Percentiles rank a stretch among this genome's conserved stretches.
These are phyloP conservation scores for Teunomyces tritomae DNA, from an alignment of 805 yeast species.

Conservation along the genomic window DNA sequence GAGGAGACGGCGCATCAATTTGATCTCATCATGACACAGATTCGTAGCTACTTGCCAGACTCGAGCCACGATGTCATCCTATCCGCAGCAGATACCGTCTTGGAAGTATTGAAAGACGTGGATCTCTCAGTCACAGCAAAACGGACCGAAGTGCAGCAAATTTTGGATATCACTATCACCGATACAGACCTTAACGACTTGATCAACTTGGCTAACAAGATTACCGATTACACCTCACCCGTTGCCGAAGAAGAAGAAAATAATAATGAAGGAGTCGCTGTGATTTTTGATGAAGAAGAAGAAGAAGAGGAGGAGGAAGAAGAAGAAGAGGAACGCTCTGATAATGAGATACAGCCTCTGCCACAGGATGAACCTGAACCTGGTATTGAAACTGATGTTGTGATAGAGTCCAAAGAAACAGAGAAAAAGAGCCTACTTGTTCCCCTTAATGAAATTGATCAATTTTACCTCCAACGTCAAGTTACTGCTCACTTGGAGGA, in stretches of 20 bases:
- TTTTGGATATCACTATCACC: conserved; percentile 38
- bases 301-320: conserved; percentile 10
- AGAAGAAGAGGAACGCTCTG: conserved; percentile 5
- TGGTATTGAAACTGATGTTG: not conserved
- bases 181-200: conserved; percentile 48
- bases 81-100: conserved; percentile 66
- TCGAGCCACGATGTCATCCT: conserved; percentile 70
- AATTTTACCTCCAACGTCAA: conserved; percentile 53
- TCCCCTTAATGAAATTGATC: conserved; percentile 20
- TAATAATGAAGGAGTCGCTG: conserved; percentile 22
- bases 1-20: conserved; percentile 50
- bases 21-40: conserved; percentile 59
- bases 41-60: conserved; percentile 59
- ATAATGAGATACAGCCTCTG: not conserved
- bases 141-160: conserved; percentile 49
- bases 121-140: conserved; percentile 40
- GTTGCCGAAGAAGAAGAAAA: conserved; percentile 14
- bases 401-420: not conserved
- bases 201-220: conserved; percentile 39
- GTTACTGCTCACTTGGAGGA: conserved; percentile 32
- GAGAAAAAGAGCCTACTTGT: conserved; percentile 3
- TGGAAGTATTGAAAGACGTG: conserved; percentile 54
- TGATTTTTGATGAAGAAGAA: conserved; percentile 19
- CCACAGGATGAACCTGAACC: conserved; percentile 4
- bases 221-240: conserved; percentile 47